A percentile compares a stretch with the other conserved stretches of the same genome.
Conservation (phyloP, 768 basidiomycete genomes). For the Leccinum uliginosum region DNA sequence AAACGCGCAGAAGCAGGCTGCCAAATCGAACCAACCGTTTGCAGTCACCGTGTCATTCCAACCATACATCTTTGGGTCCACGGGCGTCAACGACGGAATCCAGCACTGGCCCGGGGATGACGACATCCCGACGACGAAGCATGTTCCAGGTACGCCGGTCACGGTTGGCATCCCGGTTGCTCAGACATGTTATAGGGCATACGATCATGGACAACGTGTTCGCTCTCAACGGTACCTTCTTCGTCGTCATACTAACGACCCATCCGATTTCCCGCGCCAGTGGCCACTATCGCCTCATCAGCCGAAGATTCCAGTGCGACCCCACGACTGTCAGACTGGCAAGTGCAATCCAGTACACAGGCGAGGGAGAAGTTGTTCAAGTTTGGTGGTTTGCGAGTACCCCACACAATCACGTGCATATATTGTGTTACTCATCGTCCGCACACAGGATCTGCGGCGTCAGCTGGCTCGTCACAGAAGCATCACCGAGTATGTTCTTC, state of each 20-base stretch:
- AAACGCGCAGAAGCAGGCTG: slow-evolving; percentile 46
- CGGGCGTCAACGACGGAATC: slow-evolving; percentile 49
- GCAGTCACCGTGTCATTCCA: slow-evolving; percentile 22
- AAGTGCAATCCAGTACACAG: slow-evolving; percentile 47
- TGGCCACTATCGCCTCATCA: slow-evolving; percentile 46
- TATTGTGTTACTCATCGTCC: background rate
- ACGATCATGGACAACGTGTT: slow-evolving; percentile 82
- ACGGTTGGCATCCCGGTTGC: background rate
- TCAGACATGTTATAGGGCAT: slow-evolving; percentile 50
- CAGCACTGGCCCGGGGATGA: slow-evolving; percentile 53
- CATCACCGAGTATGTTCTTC: slow-evolving; percentile 42
- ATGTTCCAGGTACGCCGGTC: slow-evolving; percentile 55
- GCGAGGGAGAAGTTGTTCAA: slow-evolving; percentile 46
- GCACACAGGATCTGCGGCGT: slow-evolving; percentile 56
- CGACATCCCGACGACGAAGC: slow-evolving; percentile 53
- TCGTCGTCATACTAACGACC: slow-evolving; percentile 69
- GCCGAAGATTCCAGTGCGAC: slow-evolving; percentile 32
- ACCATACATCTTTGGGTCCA: slow-evolving; percentile 20
- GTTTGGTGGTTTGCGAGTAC: slow-evolving; percentile 49
- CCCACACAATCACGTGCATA: slow-evolving; percentile 7
- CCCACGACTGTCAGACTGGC: slow-evolving; percentile 53
- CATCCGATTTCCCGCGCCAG: slow-evolving; percentile 55
- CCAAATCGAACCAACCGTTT: slow-evolving; percentile 9
- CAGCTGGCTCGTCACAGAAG: slow-evolving; percentile 61
- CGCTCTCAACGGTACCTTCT: slow-evolving; percentile 66